Base-by-base conservation (phyloP, 208 protist genomes). In the Leishmania amazonensis region DNA sequence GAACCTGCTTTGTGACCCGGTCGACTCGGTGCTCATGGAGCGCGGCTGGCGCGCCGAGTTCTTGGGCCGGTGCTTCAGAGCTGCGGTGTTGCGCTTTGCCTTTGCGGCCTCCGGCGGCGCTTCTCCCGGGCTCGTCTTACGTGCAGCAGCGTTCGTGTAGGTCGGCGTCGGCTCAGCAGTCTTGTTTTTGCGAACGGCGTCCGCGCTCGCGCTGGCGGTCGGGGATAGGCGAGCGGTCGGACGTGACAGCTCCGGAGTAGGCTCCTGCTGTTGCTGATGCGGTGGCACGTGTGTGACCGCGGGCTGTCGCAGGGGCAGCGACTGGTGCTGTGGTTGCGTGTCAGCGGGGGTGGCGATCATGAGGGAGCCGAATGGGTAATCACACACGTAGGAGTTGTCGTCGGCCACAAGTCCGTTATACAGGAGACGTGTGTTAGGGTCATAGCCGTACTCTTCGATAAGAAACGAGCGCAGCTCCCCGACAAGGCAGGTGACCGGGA, bases 301-400 rank as follows among this genome's bases (percentile, higher is more conserved):
- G 3, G 68, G 8, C 42, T 74, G 64, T n/a, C 75, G 54, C n/a
- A 58, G 76, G 3, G 79, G 31, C 19, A 64, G 71, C 1, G 77
- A 54, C 74, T 81, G 80, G 45, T 64, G 78, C 53, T 79, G 86
- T 57, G 75, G 74, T 71, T 78, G 81, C 75, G 64, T 70, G 70
- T 83, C 78, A 40, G 83, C 83, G 0, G 90, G 86, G 2, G 74
- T 88, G 49, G 84, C 88, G 49, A 97, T 89, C 35, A 95, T 85
- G 57, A 97, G 88, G 9, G 88, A 87, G 28, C 91, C 94, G 76
- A 87, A 94, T 19, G 92, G 91, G 83, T 92, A 97, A 57, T 88
- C 87, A 28, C 76, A 79, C 49, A 97, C 87, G 60, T 81, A 81
- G 0, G 76, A 31, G 17, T 81, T 75, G 74, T 89, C 86, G 31